These are phyloP conservation scores for Xylaria sp. DNA, from an alignment of 2,329 filamentous ascomycete genomes.

Conservation along the genomic window DNA sequence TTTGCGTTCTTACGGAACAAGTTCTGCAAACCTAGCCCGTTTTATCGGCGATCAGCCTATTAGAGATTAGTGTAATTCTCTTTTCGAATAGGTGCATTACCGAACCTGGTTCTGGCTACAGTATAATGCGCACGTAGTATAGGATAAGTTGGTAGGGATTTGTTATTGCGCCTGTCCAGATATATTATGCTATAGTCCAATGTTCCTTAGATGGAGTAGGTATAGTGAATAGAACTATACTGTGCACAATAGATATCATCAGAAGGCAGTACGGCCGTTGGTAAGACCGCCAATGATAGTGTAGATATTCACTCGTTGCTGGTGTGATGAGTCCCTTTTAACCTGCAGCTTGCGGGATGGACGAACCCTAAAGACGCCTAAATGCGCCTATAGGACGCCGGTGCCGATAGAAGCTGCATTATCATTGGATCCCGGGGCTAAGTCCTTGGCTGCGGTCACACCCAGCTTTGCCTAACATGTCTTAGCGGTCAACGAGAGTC, in stretches of 20 bases:
- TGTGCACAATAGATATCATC: no score
- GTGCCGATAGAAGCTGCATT: slow-evolving; percentile 14
- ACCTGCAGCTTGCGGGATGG: slow-evolving; percentile 33
- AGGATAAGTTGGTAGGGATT: neutral
- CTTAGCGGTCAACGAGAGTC: slow-evolving; percentile 26
- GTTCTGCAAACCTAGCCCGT: neutral
- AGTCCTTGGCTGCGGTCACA: slow-evolving; percentile 26
- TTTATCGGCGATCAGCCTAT: neutral
- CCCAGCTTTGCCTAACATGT: slow-evolving; percentile 35
- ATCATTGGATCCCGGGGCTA: slow-evolving; percentile 32
- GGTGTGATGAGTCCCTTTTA: slow-evolving; percentile 30
- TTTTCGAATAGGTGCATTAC: slow-evolving; percentile 21
- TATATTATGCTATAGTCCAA: neutral
- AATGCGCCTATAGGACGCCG: slow-evolving; percentile 29
- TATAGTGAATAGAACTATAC: no score
- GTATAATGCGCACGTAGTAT: no score
- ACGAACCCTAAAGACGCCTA: slow-evolving; percentile 28
- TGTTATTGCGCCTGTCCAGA: neutral
- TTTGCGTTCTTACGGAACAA: no score
- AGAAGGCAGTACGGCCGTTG: no score
- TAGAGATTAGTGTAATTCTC: slow-evolving; percentile 21
- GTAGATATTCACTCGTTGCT: slow-evolving; percentile 20
- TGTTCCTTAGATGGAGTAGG: no score
- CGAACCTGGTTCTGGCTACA: slow-evolving; percentile 6
- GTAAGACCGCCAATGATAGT: no score